Conservation (phyloP, 805 yeast genomes). For the Cyberlindnera petersonii region DNA sequence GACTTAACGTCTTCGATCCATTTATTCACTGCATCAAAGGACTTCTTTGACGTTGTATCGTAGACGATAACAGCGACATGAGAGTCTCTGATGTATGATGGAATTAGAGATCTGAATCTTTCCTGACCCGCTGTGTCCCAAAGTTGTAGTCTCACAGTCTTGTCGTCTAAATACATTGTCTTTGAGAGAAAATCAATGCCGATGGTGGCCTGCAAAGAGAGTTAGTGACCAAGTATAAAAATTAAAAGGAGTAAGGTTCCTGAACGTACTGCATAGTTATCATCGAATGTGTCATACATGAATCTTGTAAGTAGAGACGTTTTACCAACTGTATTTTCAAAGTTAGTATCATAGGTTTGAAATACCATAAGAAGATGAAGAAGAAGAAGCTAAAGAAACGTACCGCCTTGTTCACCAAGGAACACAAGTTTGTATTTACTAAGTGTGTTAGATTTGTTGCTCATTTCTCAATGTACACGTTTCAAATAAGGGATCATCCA, state of each 20-base stretch:
- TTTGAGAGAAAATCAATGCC: slow-evolving; percentile 94
- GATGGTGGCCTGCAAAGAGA: slow-evolving; percentile 67
- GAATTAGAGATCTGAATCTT: slow-evolving; percentile 89
- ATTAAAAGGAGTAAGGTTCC: not conserved
- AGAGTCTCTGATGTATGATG: slow-evolving; percentile 92
- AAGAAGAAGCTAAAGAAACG: slow-evolving; percentile 1
- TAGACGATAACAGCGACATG: slow-evolving; percentile 97
- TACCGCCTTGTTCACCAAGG: slow-evolving; percentile 76
- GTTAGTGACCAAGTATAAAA: slow-evolving; percentile 11
- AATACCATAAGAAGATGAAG: not conserved
- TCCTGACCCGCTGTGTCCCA: slow-evolving; percentile 99
- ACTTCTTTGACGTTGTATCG: slow-evolving; percentile 82
- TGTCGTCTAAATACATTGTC: slow-evolving; percentile 93
- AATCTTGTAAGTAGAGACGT: slow-evolving; percentile 95
- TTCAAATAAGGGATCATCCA: no score
- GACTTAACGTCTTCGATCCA: slow-evolving; percentile 95
- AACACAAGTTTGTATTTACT: slow-evolving; percentile 85
- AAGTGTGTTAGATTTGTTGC: slow-evolving; percentile 29
- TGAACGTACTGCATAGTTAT: slow-evolving; percentile 66
- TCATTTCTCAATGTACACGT: no score
- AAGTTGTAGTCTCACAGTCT: slow-evolving; percentile 87
- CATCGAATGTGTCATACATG: slow-evolving; percentile 97
- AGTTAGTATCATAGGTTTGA: no score
- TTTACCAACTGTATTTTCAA: slow-evolving; percentile 67
- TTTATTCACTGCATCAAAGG: slow-evolving; percentile 77